Evolutionary conservation across 768 basidiomycete species (phyloP).

Genomic region (Boletus tylopilopsis): DNA sequence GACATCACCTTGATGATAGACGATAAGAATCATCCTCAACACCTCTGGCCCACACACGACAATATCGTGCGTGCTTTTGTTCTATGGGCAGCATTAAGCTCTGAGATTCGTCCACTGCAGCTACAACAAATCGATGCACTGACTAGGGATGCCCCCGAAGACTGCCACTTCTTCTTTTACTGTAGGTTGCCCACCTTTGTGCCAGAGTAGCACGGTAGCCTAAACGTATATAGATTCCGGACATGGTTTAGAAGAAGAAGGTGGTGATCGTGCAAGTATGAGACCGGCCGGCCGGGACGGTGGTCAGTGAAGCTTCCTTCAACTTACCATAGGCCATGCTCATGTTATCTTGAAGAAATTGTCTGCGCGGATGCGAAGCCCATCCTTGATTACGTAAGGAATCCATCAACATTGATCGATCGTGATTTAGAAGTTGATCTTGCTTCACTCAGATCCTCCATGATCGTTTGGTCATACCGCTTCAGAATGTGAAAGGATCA

Average conservation of each 20-base stretch:
- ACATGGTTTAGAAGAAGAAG: constrained; percentile 17
- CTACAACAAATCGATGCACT: constrained; percentile 40
- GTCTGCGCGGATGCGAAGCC: constrained; percentile 15
- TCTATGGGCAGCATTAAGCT: neutral
- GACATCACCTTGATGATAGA: constrained; percentile 47
- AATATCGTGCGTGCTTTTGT: constrained; percentile 39
- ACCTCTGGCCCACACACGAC: constrained; percentile 38
- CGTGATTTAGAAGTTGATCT: neutral
- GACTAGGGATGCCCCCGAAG: constrained; percentile 38
- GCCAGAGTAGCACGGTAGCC: neutral
- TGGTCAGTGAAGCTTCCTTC: constrained; percentile 29
- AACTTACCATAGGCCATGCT: neutral
- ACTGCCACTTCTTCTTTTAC: constrained; percentile 52
- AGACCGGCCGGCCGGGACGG: constrained; percentile 50
- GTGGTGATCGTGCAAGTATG: constrained; percentile 24
- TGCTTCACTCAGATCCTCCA: constrained; percentile 17
- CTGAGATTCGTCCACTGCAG: constrained; percentile 13
- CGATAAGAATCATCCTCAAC: constrained; percentile 18
- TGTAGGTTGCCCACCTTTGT: constrained; percentile 34
- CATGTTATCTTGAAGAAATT: constrained; percentile 15
- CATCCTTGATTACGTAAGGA: constrained; percentile 24
- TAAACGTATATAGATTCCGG: constrained; percentile 16
- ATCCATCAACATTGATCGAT: neutral
- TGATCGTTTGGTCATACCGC: constrained; percentile 14
- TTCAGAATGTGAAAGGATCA: constrained; percentile 16